Base-by-base conservation (phyloP, 1,139 yeast genomes). In the Taiozyma onychis region DNA sequence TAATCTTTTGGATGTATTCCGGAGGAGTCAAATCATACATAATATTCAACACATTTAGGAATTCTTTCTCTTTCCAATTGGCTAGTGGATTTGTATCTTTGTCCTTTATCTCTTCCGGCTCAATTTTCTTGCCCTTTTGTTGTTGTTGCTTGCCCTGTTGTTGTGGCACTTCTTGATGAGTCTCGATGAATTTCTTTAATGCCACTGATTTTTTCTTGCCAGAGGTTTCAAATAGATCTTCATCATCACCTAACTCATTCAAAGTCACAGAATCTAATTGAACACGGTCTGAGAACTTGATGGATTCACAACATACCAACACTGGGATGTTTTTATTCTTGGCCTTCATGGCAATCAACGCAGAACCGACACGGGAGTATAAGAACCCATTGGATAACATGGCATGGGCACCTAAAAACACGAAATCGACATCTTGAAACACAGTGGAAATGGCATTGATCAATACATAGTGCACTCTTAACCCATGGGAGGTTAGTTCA, bases 21-120 rank as follows among this genome's bases (percentile, higher is more conserved):
- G 97, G 96, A 39, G 97, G 98, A 2, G 98, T 91, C 60, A 93
- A 77, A 68, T 93, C 99, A 68, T 89, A 95, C 78, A 93, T 78
- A 57, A 93, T 83, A 64, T 89, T 89, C 62, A 90, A 80, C 43
- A 90, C 78, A 65, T 85, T 87, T 65, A 91, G 75, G 55, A 78
- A 76, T 39, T 81, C 78, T 30, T 77, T 72, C 26, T 77, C 74
- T 58, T 80, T 80, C 93, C 95, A 87, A 61, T 81, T 76, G 44
- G 76, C 71, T 57, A 87, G 73, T 5, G 83, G 79, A 13, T 71
- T 63, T 26, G 13, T 24, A 11, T 68, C 69, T 34, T 62, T 58
- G 5, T 48, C 53, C 35, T 54, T 53, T 16, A 48, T 49, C 6
- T 50, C 47, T 43, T 54, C 60, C 22, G 58, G 63, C n/a, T 55